phyloP scores from a whole-genome alignment of 805 yeast species.

The Brettanomyces nanus region DNA sequence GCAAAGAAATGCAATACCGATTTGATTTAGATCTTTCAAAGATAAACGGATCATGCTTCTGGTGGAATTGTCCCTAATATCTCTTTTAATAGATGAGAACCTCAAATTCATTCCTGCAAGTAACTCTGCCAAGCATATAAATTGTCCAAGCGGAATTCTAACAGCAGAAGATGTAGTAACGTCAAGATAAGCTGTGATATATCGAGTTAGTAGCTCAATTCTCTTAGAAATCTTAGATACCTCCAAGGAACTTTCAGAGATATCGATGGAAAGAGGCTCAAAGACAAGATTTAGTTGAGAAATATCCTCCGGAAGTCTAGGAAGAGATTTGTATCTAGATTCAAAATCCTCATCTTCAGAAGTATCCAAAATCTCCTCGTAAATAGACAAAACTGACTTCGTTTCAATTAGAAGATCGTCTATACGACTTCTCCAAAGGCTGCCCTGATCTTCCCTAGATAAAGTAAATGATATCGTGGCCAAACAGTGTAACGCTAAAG shows the following conservation, averaged over 20 bases:
- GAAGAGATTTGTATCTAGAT: slow-evolving; percentile 33
- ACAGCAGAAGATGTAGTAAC: slow-evolving; percentile 46
- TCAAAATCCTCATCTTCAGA: slow-evolving; percentile 45
- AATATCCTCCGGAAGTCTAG: slow-evolving; percentile 21
- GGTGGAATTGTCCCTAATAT: slow-evolving; percentile 46
- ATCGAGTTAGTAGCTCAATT: slow-evolving; percentile 35
- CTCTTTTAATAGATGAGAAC: slow-evolving; percentile 48
- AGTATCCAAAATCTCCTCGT: slow-evolving; percentile 50
- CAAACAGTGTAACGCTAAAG: slow-evolving; percentile 37
- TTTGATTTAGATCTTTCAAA: slow-evolving; percentile 34
- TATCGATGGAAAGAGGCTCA: slow-evolving; percentile 47
- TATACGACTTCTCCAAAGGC: slow-evolving; percentile 39
- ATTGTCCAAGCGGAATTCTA: slow-evolving; percentile 50
- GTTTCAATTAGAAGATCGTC: slow-evolving; percentile 42
- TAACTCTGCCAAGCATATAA: slow-evolving; percentile 45
- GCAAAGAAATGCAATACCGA: slow-evolving; percentile 36
- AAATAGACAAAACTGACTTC: slow-evolving; percentile 46
- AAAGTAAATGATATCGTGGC: slow-evolving; percentile 51
- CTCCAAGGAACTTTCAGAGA: slow-evolving; percentile 41
- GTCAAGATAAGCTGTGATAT: slow-evolving; percentile 38
- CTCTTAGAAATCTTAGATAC: slow-evolving; percentile 45
- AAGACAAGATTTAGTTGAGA: slow-evolving; percentile 26
- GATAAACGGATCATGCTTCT: slow-evolving; percentile 36
- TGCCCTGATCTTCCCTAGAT: slow-evolving; percentile 40
- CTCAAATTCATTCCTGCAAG: slow-evolving; percentile 46